Conservation (phyloP, 805 yeast genomes). For the Candida xyloterini region DNA sequence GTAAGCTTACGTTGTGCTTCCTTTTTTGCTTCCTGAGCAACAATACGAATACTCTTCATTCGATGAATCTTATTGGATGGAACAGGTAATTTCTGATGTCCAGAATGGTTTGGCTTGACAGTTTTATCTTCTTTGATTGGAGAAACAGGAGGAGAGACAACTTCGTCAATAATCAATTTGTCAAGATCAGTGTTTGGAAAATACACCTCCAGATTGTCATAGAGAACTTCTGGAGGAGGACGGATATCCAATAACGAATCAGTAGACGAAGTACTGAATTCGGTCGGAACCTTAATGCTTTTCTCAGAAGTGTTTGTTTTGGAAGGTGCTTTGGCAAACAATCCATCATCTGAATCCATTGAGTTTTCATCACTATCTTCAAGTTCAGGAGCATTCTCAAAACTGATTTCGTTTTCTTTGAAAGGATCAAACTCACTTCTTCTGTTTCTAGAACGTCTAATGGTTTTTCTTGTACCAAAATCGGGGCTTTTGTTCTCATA, state of each 20-base stretch:
- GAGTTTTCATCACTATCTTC: constrained; percentile 33
- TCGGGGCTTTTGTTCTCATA: too few species aligned
- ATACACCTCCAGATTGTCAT: constrained; percentile 84
- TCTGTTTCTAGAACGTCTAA: constrained; percentile 15
- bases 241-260: constrained; percentile 58
- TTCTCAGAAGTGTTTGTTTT: constrained; percentile 4
- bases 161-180: constrained; percentile 79
- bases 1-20: constrained; percentile 42
- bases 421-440: constrained; percentile 45
- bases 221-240: constrained; percentile 93
- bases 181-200: constrained; percentile 93
- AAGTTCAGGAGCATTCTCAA: constrained; percentile 67
- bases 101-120: constrained; percentile 25
- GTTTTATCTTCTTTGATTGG: constrained; percentile 34
- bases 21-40: constrained; percentile 86
- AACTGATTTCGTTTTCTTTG: constrained; percentile 67
- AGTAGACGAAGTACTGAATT: constrained; percentile 20
- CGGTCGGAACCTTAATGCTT: constrained; percentile 4
- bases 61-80: constrained; percentile 47
- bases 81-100: constrained; percentile 40
- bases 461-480: constrained; percentile 10
- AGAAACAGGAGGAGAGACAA: constrained; percentile 55
- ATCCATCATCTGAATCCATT: constrained; percentile 51
- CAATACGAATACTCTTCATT: constrained; percentile 88
- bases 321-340: constrained; percentile 53